Evolutionary conservation across 2,329 filamentous ascomycete species (phyloP).

Genomic region (Aspergillus transmontanensis): DNA sequence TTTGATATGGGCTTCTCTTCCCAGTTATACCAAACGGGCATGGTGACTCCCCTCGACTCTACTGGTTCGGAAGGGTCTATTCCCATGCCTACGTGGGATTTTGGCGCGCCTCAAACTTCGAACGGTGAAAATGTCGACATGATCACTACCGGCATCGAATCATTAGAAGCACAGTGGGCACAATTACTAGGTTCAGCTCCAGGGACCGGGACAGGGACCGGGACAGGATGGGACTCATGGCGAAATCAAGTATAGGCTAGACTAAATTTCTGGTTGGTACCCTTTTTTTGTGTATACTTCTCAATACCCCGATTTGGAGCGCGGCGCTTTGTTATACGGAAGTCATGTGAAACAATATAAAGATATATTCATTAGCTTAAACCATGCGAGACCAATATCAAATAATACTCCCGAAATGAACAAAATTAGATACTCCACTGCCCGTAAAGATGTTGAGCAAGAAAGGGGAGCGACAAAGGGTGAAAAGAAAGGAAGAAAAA

Average conservation of each 20-base stretch:
- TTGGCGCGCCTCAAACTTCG: conserved; percentile 17
- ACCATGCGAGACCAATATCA: background rate
- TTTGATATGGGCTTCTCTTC: conserved; percentile 19
- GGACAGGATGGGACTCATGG: conserved; percentile 20
- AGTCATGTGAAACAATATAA: background rate
- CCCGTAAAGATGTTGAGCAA: background rate
- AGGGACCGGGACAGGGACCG: background rate
- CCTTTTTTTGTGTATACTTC: background rate
- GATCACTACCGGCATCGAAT: conserved; percentile 25
- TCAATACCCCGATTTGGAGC: conserved; percentile 1
- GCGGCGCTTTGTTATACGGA: background rate
- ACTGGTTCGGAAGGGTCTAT: conserved; percentile 28
- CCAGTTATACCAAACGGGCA: conserved; percentile 20
- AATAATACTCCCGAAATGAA: background rate
- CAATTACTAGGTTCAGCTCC: conserved; percentile 27
- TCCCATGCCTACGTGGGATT: conserved; percentile 35
- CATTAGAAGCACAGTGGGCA: conserved; percentile 40
- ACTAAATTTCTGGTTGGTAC: background rate
- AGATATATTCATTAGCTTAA: background rate
- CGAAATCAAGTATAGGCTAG: conserved; percentile 5
- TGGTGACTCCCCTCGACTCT: conserved; percentile 19
- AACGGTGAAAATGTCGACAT: conserved; percentile 22
- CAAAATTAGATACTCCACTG: background rate
- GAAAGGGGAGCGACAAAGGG: background rate
- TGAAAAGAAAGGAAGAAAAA: background rate